Evolutionary conservation across 169 alveolate species (phyloP).

Genomic region (Plasmodium sp.): DNA sequence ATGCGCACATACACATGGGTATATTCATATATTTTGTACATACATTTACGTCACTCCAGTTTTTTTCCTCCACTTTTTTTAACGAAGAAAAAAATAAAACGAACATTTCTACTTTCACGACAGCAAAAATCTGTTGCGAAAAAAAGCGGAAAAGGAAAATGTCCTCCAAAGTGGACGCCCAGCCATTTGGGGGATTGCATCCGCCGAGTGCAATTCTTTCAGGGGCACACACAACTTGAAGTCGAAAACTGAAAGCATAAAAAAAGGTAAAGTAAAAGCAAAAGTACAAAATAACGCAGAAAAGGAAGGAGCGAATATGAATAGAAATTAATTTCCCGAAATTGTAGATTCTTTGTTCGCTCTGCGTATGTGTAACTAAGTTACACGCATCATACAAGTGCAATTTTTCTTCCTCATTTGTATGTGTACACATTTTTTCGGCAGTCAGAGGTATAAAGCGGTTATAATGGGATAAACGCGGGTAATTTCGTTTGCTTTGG

Average conservation of each 20-base stretch:
- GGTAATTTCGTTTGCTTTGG: neutral
- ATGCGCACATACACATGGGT: neutral
- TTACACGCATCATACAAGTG: neutral
- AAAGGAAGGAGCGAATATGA: neutral
- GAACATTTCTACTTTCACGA: neutral
- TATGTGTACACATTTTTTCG: neutral
- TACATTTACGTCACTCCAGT: neutral
- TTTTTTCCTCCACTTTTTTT: neutral
- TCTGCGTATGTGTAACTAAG: neutral
- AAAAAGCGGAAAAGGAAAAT: neutral
- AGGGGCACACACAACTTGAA: neutral
- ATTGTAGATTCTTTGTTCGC: neutral
- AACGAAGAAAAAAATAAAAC: neutral
- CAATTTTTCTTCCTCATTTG: neutral
- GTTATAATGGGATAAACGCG: neutral
- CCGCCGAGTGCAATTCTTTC: neutral
- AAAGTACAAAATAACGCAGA: neutral
- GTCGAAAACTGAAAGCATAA: neutral
- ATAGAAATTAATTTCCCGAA: neutral
- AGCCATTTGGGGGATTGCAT: neutral
- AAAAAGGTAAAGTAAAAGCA: neutral
- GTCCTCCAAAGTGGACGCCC: neutral
- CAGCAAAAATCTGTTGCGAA: neutral
- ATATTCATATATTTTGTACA: neutral
- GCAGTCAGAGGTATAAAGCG: neutral